phyloP scores from a whole-genome alignment of 2,329 filamentous ascomycete species.

The Sporothrix brunneoviolacea region DNA sequence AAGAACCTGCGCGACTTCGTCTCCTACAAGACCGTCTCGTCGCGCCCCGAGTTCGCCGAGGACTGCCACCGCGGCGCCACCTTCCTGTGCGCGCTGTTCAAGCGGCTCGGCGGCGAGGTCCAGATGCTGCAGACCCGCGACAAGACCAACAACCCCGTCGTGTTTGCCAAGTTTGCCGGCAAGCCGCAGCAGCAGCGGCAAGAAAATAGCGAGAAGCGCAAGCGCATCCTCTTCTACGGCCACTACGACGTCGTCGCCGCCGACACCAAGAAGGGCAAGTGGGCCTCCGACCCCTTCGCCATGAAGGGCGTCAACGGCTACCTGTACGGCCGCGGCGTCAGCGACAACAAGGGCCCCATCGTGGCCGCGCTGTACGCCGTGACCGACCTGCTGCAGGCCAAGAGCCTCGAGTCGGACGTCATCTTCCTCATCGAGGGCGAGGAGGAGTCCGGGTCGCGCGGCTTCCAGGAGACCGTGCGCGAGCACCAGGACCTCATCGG shows the following conservation, averaged over 20 bases:
- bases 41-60: slow-evolving; percentile 74
- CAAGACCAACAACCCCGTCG: slow-evolving; percentile 74
- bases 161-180: slow-evolving; percentile 79
- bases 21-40: slow-evolving; percentile 86
- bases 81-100: slow-evolving; percentile 84
- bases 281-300: slow-evolving; percentile 84
- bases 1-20: slow-evolving; percentile 79
- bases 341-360: slow-evolving; percentile 95
- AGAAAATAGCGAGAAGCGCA: slow-evolving; percentile 63
- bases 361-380: slow-evolving; percentile 91
- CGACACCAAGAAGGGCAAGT: slow-evolving; percentile 73
- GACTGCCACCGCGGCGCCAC: slow-evolving; percentile 91
- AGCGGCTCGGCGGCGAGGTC: slow-evolving; percentile 80
- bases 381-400: slow-evolving; percentile 78
- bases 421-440: slow-evolving; percentile 95
- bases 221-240: slow-evolving; percentile 91
- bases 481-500: slow-evolving; percentile 80
- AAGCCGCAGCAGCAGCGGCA: slow-evolving; percentile 49
- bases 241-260: slow-evolving; percentile 97
- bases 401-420: slow-evolving; percentile 77
- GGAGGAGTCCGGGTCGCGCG: slow-evolving; percentile 88
- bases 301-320: slow-evolving; percentile 86
- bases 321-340: slow-evolving; percentile 90
- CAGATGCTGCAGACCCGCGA: slow-evolving; percentile 84
- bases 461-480: slow-evolving; percentile 77